Base-by-base conservation (phyloP, 805 yeast species). In the Saccharomycopsis selenospora region DNA sequence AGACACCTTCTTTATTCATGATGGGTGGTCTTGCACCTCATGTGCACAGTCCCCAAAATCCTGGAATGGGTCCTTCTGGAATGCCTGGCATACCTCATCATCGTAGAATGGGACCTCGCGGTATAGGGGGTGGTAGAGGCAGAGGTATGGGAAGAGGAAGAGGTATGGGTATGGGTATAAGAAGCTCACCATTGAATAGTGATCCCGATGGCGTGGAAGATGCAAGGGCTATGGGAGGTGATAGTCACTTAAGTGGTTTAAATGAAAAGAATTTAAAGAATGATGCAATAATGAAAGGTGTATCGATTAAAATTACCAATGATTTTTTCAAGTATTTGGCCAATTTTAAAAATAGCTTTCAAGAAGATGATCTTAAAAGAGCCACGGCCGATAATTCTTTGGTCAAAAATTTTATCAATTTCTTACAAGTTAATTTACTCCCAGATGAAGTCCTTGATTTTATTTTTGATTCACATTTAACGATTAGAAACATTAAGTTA, bases 51-150 rank as follows among this genome's bases (percentile, higher is more conserved):
- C n/a, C 33, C n/a, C 10, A 10, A n/a, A n/a, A n/a, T 28, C n/a
- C 38, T 33, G 20, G 27, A 42, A 42, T 42, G 44, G 44, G 44
- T 6, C 17, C 17, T n/a, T 17, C 44, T 24, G 17, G 30, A 42
- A 28, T 25, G 20, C 17, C 10, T 13, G 33, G 44, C 10, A 27
- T 13, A 14, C 33, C 44, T 25, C 44, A 13, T 18, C 18, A 28
- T 10, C 20, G 38, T 14, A 14, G 38, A 7, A 17, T 11, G 11
- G 29, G 29, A 7, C 29, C 29, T 8, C 7, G 11, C 42, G 11
- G n/a, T 7, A 20, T 17, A 11, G 7, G 27, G 5, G 25, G 25
- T 25, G 25, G 22, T 6, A 7, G 17, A 14, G 7, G 22, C 42
- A 24, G 17, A 4, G 22, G 18, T 14, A 25, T 18, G 14, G 18